phyloP scores from a whole-genome alignment of 1,284 basidiomycete species.

The Ustilago lituana region DNA sequence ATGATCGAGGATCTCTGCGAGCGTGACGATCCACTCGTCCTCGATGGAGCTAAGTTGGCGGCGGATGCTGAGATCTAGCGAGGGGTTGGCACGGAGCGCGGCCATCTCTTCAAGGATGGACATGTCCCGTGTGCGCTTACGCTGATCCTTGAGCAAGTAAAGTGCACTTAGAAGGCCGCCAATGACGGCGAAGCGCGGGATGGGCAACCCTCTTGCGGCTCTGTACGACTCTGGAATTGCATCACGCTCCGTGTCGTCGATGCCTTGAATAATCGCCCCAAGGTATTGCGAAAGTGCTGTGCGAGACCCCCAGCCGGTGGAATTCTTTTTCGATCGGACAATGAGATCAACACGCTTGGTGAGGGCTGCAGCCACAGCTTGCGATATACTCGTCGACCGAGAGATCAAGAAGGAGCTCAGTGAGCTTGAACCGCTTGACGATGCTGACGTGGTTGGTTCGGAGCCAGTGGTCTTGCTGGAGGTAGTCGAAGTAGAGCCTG shows the following conservation, averaged over 20 bases:
- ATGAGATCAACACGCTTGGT: conserved; percentile 55
- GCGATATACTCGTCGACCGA: conserved; percentile 44
- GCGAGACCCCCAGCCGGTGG: conserved; percentile 47
- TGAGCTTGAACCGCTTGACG: conserved; percentile 4
- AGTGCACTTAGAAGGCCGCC: conserved; percentile 60
- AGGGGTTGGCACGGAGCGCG: conserved; percentile 33
- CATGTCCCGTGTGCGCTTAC: conserved; percentile 35
- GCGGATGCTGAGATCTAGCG: conserved; percentile 43
- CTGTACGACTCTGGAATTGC: conserved; percentile 33
- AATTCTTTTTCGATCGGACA: conserved; percentile 30
- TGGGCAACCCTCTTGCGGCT: conserved; percentile 34
- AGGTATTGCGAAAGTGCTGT: conserved; percentile 51
- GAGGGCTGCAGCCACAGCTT: conserved; percentile 54
- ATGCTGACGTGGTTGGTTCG: neutral
- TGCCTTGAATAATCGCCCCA: conserved; percentile 35
- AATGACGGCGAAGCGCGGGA: conserved; percentile 57
- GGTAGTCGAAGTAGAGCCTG: conserved; percentile 13
- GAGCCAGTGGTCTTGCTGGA: neutral
- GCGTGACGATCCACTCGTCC: conserved; percentile 55
- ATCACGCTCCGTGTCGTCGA: conserved; percentile 27
- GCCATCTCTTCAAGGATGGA: conserved; percentile 49
- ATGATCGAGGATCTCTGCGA: conserved; percentile 52
- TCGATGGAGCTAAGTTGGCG: conserved; percentile 37
- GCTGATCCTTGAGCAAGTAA: conserved; percentile 49
- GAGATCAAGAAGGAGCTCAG: conserved; percentile 40